Conservation (phyloP, 371 early-diverging fungal genomes). For the Syncephalastrum monosporum region DNA sequence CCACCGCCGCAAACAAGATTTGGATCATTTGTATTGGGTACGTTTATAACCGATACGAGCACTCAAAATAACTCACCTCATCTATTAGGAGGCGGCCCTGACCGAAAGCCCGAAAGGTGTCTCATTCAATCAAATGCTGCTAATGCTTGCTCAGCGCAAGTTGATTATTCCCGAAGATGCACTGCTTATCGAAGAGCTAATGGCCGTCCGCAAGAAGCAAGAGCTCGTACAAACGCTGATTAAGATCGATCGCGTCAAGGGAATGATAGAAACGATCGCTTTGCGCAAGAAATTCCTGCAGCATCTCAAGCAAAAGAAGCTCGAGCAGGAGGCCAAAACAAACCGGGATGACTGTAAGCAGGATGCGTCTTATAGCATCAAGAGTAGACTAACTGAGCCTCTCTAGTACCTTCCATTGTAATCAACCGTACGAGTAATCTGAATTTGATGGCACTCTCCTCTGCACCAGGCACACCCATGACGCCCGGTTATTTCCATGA, state of each 20-base stretch:
- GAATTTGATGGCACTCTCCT: constrained; percentile 1
- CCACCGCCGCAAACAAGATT: constrained; percentile 33
- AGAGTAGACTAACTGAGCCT: not conserved
- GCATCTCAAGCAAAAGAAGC: constrained; percentile 29
- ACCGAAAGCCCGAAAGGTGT: constrained; percentile 44
- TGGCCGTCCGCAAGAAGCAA: constrained; percentile 42
- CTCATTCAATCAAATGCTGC: constrained; percentile 61
- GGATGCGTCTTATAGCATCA: not conserved
- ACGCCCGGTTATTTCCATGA: not conserved
- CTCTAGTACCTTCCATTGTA: constrained; percentile 31
- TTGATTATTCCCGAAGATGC: constrained; percentile 55
- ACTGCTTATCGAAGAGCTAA: constrained; percentile 41
- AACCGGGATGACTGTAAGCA: not conserved
- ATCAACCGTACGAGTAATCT: constrained; percentile 18
- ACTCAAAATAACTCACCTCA: constrained; percentile 1
- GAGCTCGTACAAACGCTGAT: constrained; percentile 43
- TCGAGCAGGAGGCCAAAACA: constrained; percentile 1
- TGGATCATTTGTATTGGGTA: constrained; percentile 51
- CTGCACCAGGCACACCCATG: constrained; percentile 5
- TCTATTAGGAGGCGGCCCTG: constrained; percentile 33
- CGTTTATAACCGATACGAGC: not conserved
- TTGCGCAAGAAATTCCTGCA: constrained; percentile 42
- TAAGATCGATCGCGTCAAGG: constrained; percentile 47
- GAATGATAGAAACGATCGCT: constrained; percentile 46
- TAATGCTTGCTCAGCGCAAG: constrained; percentile 58